phyloP scores from a whole-genome alignment of 2,329 filamentous ascomycete genomes.

The Microdochium paspali region DNA sequence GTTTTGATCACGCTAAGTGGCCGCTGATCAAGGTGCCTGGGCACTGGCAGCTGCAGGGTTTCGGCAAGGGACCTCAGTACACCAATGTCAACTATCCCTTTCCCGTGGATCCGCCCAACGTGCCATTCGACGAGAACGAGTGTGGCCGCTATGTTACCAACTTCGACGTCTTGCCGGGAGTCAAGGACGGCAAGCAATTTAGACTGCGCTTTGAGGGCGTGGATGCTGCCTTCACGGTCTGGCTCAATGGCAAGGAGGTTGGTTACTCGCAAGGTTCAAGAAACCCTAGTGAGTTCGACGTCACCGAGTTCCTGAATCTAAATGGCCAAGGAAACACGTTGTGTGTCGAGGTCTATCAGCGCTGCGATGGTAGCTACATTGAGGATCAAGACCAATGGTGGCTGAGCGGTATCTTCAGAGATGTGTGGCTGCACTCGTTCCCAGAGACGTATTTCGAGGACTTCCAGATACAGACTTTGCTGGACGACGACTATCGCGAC shows the following conservation, averaged over 20 bases:
- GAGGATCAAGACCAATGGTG: conserved; percentile 68
- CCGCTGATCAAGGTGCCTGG: conserved; percentile 49
- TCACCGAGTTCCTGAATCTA: conserved; percentile 40
- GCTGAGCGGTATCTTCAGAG: conserved; percentile 58
- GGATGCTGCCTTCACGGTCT: conserved; percentile 62
- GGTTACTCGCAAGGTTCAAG: conserved; percentile 66
- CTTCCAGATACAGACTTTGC: conserved; percentile 42
- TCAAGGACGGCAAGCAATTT: conserved; percentile 39
- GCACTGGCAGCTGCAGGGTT: conserved; percentile 61
- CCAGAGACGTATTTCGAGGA: conserved; percentile 44
- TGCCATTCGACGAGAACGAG: conserved; percentile 56
- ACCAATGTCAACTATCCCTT: conserved; percentile 55
- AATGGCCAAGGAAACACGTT: conserved; percentile 41
- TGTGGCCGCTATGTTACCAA: conserved; percentile 51
- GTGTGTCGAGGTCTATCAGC: conserved; percentile 62
- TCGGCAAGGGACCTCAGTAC: conserved; percentile 50
- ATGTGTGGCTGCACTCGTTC: conserved; percentile 57
- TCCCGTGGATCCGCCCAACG: conserved; percentile 54
- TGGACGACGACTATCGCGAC: conserved; percentile 44
- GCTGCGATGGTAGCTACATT: conserved; percentile 62
- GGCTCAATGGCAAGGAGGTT: conserved; percentile 57
- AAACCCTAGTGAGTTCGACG: conserved; percentile 66
- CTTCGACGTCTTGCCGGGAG: conserved; percentile 34
- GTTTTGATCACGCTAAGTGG: conserved; percentile 27
- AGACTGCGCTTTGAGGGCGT: conserved; percentile 68